Base-by-base conservation (phyloP, 805 yeast genomes). In the Wickerhamomyces chaumierensis region DNA sequence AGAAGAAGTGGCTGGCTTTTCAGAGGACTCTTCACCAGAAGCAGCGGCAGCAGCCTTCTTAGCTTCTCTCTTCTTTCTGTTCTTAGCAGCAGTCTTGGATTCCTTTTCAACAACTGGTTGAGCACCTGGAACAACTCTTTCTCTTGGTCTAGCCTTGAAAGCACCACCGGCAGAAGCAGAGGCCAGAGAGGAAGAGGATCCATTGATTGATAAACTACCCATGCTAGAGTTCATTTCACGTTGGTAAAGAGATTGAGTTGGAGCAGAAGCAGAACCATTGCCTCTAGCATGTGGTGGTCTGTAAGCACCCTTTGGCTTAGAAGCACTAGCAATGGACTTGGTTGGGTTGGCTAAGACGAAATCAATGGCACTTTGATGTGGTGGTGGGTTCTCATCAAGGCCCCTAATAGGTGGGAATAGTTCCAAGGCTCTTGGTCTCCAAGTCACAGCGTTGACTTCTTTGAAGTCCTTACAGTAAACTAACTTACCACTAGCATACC, bases 211-310 rank as follows among this genome's bases (percentile, higher is more conserved):
- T 25, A 25, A 25, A 25, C 29, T 25, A 13, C 29, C 29, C 20
- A 47, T 42, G 23, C 46, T 44, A 2, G 56, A 53, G 61, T 41
- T 54, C 54, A 66, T 48, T 57, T 77, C 83, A 57, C 68, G 69
- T 54, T 78, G 79, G 46, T 75, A 75, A 47, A 77, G 61, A 5
- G 82, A 64, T 40, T 76, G 68, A 33, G 55, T 45, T 39, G 52
- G 44, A 36, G 59, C 56, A 3, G 56, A 36, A 11, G 60, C 43
- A n/a, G 62, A 55, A 31, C 54, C 48, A 14, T 54, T 57, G 31
- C 49, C 68, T 58, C 95, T 73, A 11, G 96, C 95, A 60, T 87
- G 96, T 2, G 99, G 98, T 18, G 98, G 98, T 58, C 94, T 76
- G 59, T 92, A 92, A 33, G 96, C 97, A 39, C 96, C 95, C 25